These are phyloP conservation scores for Lepidopterella palustris DNA, from an alignment of 495 filamentous ascomycete species.

Conservation along the genomic window DNA sequence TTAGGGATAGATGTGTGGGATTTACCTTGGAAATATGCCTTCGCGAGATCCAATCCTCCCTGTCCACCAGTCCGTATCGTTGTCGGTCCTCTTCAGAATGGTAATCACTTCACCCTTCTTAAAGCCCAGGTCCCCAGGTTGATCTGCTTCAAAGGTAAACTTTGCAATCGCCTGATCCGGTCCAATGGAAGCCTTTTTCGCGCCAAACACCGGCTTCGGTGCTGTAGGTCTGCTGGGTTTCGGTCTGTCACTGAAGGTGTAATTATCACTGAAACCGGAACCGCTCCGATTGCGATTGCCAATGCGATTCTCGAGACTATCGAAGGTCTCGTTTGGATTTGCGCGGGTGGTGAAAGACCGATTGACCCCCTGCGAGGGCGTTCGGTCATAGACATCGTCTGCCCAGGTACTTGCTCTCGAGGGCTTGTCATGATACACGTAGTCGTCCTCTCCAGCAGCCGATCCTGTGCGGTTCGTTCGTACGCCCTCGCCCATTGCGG, in stretches of 20 bases:
- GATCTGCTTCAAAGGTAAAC: slow-evolving; percentile 89
- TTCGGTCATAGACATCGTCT: slow-evolving; percentile 80
- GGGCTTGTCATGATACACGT: slow-evolving; percentile 60
- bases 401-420: slow-evolving; percentile 75
- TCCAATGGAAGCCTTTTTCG: slow-evolving; percentile 58
- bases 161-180: slow-evolving; percentile 83
- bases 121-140: slow-evolving; percentile 87
- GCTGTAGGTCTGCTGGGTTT: slow-evolving; percentile 62
- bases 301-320: slow-evolving; percentile 39
- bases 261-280: slow-evolving; percentile 23
- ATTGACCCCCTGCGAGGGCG: slow-evolving; percentile 38
- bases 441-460: slow-evolving; percentile 38
- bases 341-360: slow-evolving; percentile 48
- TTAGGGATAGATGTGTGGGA: background rate
- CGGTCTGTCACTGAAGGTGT: slow-evolving; percentile 48
- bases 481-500: slow-evolving; percentile 68
- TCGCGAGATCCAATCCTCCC: slow-evolving; percentile 58
- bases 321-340: slow-evolving; percentile 45
- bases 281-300: slow-evolving; percentile 20
- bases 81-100: slow-evolving; percentile 94
- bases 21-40: slow-evolving; percentile 54
- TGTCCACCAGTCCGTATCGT: slow-evolving; percentile 84
- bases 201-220: slow-evolving; percentile 75
- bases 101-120: slow-evolving; percentile 98
- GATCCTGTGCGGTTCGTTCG: slow-evolving; percentile 51